phyloP scores from a whole-genome alignment of 306 rosid genomes.

The Hylodesmum podocarpum region DNA sequence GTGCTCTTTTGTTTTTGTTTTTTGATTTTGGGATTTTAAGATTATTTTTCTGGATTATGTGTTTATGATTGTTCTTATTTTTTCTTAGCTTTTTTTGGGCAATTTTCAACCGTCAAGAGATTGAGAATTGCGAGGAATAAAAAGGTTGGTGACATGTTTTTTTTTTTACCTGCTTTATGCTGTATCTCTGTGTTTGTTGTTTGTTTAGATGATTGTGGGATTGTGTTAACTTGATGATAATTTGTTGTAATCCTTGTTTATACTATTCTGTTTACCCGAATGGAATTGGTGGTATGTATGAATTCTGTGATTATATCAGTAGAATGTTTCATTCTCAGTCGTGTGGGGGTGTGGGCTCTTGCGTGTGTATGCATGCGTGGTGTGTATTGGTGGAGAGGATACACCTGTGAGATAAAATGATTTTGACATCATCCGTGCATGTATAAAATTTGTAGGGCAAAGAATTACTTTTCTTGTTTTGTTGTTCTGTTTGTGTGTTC shows the following conservation, averaged over 20 bases:
- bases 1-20: slow-evolving; percentile 48
- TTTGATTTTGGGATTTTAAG: background rate
- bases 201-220: background rate
- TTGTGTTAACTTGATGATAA: background rate
- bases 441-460: background rate
- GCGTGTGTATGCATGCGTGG: background rate
- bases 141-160: slow-evolving; percentile 42
- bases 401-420: background rate
- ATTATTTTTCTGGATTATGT: background rate
- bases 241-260: slow-evolving; percentile 2
- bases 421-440: background rate
- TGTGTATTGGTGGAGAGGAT: background rate
- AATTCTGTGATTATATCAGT: too few relatives aligned
- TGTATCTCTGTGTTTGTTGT: background rate
- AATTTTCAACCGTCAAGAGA: slow-evolving; percentile 68
- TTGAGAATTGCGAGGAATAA: slow-evolving; percentile 76
- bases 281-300: background rate
- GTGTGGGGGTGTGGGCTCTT: too few relatives aligned
- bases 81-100: slow-evolving; percentile 64
- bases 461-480: background rate
- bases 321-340: background rate
- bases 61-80: background rate
- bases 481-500: background rate
- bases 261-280: background rate
- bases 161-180: background rate